phyloP scores from a whole-genome alignment of 768 basidiomycete genomes.

The Tylopilus vinaceipallidus region DNA sequence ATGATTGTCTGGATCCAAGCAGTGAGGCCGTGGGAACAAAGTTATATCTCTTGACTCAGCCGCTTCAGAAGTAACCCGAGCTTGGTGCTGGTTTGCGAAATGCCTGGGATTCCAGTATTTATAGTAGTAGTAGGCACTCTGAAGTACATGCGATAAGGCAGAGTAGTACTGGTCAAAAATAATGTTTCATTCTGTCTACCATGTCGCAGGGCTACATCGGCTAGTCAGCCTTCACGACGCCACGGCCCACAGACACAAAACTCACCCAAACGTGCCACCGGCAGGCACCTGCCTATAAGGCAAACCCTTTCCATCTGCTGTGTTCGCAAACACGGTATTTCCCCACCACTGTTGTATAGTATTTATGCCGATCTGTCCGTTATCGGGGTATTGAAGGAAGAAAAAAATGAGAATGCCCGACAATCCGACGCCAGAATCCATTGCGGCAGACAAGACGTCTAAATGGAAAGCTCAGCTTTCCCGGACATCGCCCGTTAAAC shows the following conservation, averaged over 20 bases:
- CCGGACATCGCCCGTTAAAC: background rate
- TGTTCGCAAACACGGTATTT: conserved; percentile 42
- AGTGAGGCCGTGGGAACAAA: conserved; percentile 4
- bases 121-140: too few relatives aligned
- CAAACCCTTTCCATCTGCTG: conserved; percentile 15
- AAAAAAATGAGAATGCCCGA: conserved; percentile 58
- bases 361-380: conserved; percentile 55
- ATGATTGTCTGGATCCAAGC: background rate
- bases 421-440: conserved; percentile 69
- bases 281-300: conserved; percentile 11
- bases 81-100: too few relatives aligned
- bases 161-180: too few relatives aligned
- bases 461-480: conserved; percentile 15
- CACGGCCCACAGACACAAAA: background rate
- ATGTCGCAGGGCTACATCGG: conserved; percentile 10
- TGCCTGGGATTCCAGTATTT: too few relatives aligned
- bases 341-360: conserved; percentile 71
- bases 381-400: conserved; percentile 58
- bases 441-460: conserved; percentile 68
- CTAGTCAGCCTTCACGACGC: background rate
- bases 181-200: too few relatives aligned
- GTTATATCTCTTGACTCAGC: too few relatives aligned
- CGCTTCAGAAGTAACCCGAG: too few relatives aligned
- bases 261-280: conserved; percentile 30
- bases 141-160: too few relatives aligned